These are phyloP conservation scores for Aeschynomene evenia DNA, from an alignment of 306 rosid species.

Conservation along the genomic window DNA sequence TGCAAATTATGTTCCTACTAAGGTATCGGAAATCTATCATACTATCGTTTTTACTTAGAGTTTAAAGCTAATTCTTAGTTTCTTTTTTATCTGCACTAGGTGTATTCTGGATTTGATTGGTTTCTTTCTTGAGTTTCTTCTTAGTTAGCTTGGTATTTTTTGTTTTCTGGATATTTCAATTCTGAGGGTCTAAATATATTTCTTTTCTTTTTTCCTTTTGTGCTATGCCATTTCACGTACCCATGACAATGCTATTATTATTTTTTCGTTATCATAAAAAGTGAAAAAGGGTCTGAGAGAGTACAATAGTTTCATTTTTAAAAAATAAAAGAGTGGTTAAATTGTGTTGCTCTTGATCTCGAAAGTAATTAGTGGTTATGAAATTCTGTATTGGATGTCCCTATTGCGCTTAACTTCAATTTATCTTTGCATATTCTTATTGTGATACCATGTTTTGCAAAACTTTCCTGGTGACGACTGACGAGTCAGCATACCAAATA, in stretches of 20 bases:
- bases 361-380: not conserved
- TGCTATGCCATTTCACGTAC: not conserved
- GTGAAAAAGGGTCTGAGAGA: not conserved
- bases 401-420: not conserved
- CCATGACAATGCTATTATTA: not conserved
- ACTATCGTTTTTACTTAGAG: not conserved
- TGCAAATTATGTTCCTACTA: constrained; percentile 79
- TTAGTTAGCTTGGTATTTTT: constrained; percentile 4
- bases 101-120: not conserved
- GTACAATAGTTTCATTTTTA: not conserved
- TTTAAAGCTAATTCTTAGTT: not conserved
- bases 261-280: not conserved
- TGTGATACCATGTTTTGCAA: not conserved
- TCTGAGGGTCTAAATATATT: constrained; percentile 1
- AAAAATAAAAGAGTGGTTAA: not conserved
- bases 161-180: not conserved
- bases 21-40: constrained; percentile 48
- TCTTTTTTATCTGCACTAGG: constrained; percentile 8
- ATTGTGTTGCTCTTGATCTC: not conserved
- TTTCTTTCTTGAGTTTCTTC: constrained; percentile 18
- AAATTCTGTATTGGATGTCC: not conserved
- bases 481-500: not conserved
- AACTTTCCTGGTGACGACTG: not conserved
- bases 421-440: not conserved
- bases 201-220: not conserved